Evolutionary conservation across 805 yeast genomes (phyloP).

Genomic region (Yarrowia keelungensis): DNA sequence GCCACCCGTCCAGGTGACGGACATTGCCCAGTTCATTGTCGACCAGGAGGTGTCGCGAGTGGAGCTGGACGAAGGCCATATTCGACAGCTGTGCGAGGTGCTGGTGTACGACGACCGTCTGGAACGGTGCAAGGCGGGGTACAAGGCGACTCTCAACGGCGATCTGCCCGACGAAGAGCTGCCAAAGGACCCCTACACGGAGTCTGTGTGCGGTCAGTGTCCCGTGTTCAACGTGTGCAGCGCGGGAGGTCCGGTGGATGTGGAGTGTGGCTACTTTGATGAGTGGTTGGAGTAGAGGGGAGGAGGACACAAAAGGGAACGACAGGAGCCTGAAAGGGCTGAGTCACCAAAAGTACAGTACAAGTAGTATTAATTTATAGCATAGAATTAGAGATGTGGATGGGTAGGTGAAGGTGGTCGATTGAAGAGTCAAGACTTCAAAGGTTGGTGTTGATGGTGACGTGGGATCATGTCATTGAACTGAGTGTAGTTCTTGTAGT

Average conservation of each 20-base stretch:
- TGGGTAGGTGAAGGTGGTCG: not conserved
- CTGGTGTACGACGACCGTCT: constrained; percentile 84
- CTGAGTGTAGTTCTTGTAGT: too few relatives aligned
- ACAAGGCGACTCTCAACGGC: constrained; percentile 51
- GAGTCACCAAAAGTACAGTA: constrained; percentile 8
- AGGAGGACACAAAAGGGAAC: not conserved
- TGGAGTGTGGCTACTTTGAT: constrained; percentile 48
- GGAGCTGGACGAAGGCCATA: constrained; percentile 75
- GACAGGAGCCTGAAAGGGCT: not conserved
- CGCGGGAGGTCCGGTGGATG: constrained; percentile 48
- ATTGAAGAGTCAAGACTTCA: too few relatives aligned
- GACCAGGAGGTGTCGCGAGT: constrained; percentile 79
- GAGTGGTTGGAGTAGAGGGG: constrained; percentile 46
- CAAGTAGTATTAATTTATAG: constrained; percentile 27
- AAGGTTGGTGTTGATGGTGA: too few relatives aligned
- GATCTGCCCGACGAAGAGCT: constrained; percentile 37
- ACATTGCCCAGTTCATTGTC: constrained; percentile 73
- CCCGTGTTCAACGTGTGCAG: constrained; percentile 47
- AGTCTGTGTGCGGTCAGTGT: constrained; percentile 49
- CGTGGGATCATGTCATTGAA: too few relatives aligned
- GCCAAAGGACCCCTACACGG: constrained; percentile 43
- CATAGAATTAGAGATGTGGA: not conserved
- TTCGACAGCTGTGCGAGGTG: constrained; percentile 85
- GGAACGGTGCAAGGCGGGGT: constrained; percentile 65
- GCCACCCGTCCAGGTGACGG: constrained; percentile 59